These are phyloP conservation scores for Malus hybrid DNA, from an alignment of 331 rosid genomes.

Conservation along the genomic window DNA sequence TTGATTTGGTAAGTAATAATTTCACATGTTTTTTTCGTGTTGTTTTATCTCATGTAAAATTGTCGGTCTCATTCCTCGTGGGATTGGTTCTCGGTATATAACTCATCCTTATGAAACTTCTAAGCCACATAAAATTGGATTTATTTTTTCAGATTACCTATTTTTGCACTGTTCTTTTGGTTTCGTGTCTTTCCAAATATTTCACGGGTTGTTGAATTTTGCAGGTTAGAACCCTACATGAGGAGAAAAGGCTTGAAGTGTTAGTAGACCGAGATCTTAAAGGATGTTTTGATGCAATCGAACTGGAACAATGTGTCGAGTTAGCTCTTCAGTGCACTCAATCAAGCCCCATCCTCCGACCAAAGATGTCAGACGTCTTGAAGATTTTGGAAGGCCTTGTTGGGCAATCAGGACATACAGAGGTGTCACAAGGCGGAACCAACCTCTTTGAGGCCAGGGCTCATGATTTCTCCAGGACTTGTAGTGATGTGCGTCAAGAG, in stretches of 20 bases:
- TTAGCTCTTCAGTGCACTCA: slow-evolving; percentile 77
- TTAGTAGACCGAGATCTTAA: slow-evolving; percentile 75
- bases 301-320: slow-evolving; percentile 61
- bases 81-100: background rate
- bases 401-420: slow-evolving; percentile 38
- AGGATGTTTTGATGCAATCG: slow-evolving; percentile 71
- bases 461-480: slow-evolving; percentile 56
- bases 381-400: slow-evolving; percentile 74
- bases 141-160: background rate
- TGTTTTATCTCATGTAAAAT: background rate
- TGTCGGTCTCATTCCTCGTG: background rate
- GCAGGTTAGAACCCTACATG: slow-evolving; percentile 72
- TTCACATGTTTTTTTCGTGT: background rate
- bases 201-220: slow-evolving; percentile 1
- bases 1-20: slow-evolving; percentile 64
- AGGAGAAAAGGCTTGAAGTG: slow-evolving; percentile 64
- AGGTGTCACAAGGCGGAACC: slow-evolving; percentile 51
- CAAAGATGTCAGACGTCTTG: slow-evolving; percentile 77
- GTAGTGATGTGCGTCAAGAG: slow-evolving; percentile 54
- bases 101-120: background rate
- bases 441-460: slow-evolving; percentile 47
- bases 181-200: background rate
- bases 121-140: background rate
- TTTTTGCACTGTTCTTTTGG: background rate
- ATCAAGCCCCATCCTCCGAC: slow-evolving; percentile 71